Base-by-base conservation (phyloP, 108 stramenopile genomes). In the Chaetoceros muelleri region DNA sequence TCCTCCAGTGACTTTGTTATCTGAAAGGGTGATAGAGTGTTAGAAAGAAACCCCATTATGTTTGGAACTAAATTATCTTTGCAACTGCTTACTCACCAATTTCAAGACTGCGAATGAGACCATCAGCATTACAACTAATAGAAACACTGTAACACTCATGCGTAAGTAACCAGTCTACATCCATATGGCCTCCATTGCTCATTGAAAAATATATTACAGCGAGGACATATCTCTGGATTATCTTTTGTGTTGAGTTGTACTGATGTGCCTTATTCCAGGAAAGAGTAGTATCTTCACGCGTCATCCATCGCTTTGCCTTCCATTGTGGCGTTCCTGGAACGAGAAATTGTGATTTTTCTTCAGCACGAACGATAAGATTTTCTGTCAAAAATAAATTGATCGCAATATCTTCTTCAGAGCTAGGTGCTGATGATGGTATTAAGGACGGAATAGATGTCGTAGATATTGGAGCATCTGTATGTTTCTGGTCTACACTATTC, bases 171-270 rank as follows among this genome's bases (percentile, higher is more conserved):
- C 87, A 89, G 28, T 78, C 70, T 16, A 46, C 34, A 5, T 55
- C 60, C 70, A 70, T 71, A 28, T 52, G 52, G 1, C 65, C 56
- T 10, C 53, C 51, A 27, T 54, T 78, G 54, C 49, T 63, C 45
- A 49, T 76, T 17, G 72, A 44, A 70, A 68, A 85, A 57, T 79
- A 85, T 64, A 89, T 61, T 3, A 49, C 54, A 19, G 83, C 87
- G 52, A 88, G 51, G 13, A 69, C 77, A 62, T 70, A 88, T 46
- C 87, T 58, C 53, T 89, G 87, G 19, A 71, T 57, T 22, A 84
- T 70, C 16, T 74, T 58, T 26, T 79, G 62, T 0, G 61, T 51
- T 30, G 29, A 45, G 0, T 59, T 55, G 18, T 48, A 18, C 34
- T 63, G 22, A 5, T 60, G 30, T 5, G 31, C 56, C 23, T 58